Percentiles rank a stretch among this genome's conserved stretches.
These are phyloP conservation scores for Gynochthodes officinalis DNA, from an alignment of 257 asterid species.

Conservation along the genomic window DNA sequence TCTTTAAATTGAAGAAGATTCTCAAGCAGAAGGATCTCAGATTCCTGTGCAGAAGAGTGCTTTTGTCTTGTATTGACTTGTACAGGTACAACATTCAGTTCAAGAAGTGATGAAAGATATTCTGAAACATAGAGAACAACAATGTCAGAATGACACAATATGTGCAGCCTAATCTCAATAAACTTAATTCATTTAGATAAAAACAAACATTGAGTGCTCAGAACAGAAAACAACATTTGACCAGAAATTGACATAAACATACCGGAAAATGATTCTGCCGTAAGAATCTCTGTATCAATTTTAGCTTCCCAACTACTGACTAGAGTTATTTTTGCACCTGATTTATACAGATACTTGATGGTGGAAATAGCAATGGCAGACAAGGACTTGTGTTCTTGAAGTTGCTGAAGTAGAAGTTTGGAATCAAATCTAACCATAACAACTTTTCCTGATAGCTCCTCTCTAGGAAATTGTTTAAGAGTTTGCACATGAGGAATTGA, in stretches of 20 bases:
- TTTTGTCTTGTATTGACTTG: conserved; percentile 29
- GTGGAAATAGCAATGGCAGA: conserved; percentile 50
- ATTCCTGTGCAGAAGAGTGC: conserved; percentile 31
- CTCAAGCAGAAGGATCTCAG: conserved; percentile 55
- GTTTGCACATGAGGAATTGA: conserved; percentile 62
- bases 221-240: conserved; percentile 21
- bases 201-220: conserved; percentile 1
- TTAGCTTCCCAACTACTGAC: conserved; percentile 63
- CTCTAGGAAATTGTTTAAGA: conserved; percentile 59
- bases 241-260: conserved; percentile 12
- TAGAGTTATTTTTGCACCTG: conserved; percentile 66
- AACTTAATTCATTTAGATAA: neutral
- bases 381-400: conserved; percentile 30
- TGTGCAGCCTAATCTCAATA: neutral
- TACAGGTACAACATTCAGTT: conserved; percentile 57
- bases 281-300: conserved; percentile 21
- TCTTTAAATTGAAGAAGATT: conserved; percentile 60
- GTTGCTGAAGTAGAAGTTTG: conserved; percentile 36
- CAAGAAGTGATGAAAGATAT: conserved; percentile 55
- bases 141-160: neutral
- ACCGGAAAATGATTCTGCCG: conserved; percentile 63
- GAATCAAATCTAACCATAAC: conserved; percentile 82
- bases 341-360: conserved; percentile 55
- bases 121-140: conserved; percentile 42
- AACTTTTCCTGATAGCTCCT: conserved; percentile 55